Conservation (phyloP, 306 rosid species). For the Glycine latifolia region DNA sequence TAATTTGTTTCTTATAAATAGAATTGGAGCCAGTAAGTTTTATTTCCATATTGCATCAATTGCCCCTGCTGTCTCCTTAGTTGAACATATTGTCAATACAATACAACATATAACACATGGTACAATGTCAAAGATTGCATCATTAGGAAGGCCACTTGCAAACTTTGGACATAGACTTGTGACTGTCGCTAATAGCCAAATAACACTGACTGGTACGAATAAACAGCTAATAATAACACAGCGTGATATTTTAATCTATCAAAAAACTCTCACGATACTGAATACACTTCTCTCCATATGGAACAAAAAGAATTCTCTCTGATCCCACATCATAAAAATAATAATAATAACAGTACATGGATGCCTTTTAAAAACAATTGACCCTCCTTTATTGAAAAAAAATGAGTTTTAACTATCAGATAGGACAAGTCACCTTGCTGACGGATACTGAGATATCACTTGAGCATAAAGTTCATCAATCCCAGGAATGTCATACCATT, state of each 20-base stretch:
- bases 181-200: no score
- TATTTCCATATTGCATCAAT: background rate
- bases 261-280: constrained; percentile 4
- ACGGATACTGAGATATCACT: constrained; percentile 48
- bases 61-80: background rate
- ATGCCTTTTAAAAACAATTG: background rate
- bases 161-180: background rate
- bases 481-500: constrained; percentile 26
- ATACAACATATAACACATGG: background rate
- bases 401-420: constrained; percentile 15
- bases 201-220: background rate
- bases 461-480: constrained; percentile 48
- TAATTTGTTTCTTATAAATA: background rate
- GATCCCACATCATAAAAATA: constrained; percentile 4
- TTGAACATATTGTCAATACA: background rate
- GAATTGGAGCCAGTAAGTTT: no score
- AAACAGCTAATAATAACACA: background rate
- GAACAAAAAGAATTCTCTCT: constrained; percentile 25
- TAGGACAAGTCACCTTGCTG: background rate
- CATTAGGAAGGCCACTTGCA: background rate
- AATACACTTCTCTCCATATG: constrained; percentile 2
- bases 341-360: background rate
- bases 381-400: background rate
- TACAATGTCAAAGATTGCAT: background rate
- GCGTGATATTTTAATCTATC: background rate